A percentile compares a stretch with the other conserved stretches of the same genome.
phyloP scores from a whole-genome alignment of 1,284 basidiomycete genomes.

The Malassezia sympodialis region DNA sequence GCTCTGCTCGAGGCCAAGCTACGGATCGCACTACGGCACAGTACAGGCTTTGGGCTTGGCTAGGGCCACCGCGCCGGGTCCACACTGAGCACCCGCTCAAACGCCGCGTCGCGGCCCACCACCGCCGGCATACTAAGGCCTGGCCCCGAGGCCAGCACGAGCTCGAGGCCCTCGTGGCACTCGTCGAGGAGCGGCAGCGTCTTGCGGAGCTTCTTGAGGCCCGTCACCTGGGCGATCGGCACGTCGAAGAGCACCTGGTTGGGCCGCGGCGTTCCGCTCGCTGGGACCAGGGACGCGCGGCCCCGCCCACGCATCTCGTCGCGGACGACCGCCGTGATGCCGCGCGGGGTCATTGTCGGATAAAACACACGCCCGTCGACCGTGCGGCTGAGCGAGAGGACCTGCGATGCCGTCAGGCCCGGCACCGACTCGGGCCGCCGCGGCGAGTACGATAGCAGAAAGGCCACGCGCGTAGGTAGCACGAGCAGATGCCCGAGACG shows the following conservation, averaged over 20 bases:
- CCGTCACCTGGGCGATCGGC: not conserved
- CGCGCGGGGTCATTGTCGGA: conserved; percentile 2
- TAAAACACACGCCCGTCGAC: conserved; percentile 14
- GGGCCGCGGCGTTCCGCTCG: not conserved
- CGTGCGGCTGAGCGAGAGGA: not conserved
- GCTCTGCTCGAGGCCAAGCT: conserved; percentile 20
- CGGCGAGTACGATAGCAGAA: conserved; percentile 7
- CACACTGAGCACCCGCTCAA: conserved; percentile 8
- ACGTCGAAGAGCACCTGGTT: conserved; percentile 9
- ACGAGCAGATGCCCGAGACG: conserved; percentile 18
- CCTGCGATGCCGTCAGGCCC: conserved; percentile 1
- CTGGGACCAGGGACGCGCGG: not conserved
- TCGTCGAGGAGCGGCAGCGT: conserved; percentile 9
- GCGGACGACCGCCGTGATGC: not conserved
- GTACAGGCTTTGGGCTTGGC: conserved; percentile 27
- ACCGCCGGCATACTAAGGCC: conserved; percentile 10
- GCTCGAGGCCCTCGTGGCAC: conserved; percentile 15
- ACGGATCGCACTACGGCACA: conserved; percentile 26
- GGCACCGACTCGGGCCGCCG: not conserved
- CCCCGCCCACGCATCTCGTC: conserved; percentile 1
- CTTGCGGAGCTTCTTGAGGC: conserved; percentile 15
- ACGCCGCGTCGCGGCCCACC: conserved; percentile 9
- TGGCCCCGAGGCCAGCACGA: not conserved
- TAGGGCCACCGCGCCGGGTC: conserved; percentile 10
- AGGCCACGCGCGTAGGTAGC: conserved; percentile 14